Conservation (phyloP, 2,329 filamentous ascomycete genomes). For the Sporothrix protearum region DNA sequence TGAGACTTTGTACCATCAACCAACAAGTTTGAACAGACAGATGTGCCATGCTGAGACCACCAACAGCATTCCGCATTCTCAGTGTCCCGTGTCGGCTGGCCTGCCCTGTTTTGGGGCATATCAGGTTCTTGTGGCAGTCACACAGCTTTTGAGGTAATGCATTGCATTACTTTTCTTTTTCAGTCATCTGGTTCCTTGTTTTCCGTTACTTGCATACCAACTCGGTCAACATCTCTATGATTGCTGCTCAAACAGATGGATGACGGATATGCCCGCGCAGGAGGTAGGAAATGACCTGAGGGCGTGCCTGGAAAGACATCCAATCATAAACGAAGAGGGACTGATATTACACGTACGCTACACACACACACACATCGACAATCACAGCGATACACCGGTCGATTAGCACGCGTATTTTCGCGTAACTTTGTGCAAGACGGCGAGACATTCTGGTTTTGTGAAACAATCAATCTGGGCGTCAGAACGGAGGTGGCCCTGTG, state of each 20-base stretch:
- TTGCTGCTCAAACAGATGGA: not conserved
- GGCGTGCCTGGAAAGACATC: not conserved
- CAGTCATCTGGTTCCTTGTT: slow-evolving; percentile 1
- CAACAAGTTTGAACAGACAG: not conserved
- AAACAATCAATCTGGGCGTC: not conserved
- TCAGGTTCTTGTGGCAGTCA: not conserved
- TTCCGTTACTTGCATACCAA: not conserved
- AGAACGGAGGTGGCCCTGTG: not conserved
- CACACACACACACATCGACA: not conserved
- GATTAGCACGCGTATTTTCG: not conserved
- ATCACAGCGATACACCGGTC: not conserved
- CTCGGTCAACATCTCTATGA: not conserved
- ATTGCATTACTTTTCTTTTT: not conserved
- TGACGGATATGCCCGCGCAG: not conserved
- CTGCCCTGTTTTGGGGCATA: not conserved
- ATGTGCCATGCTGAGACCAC: not conserved
- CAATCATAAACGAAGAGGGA: not conserved
- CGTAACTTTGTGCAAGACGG: not conserved
- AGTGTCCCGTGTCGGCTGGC: not conserved
- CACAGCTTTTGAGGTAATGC: not conserved
- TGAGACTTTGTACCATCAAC: not conserved
- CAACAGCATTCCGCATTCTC: not conserved
- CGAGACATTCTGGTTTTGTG: not conserved
- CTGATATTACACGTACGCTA: not conserved
- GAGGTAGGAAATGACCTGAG: not conserved